Evolutionary conservation across 352 stramenopile species (phyloP), one percentile per base, ranked within the genome.

Genomic region (Pythium sukuiense): DNA sequence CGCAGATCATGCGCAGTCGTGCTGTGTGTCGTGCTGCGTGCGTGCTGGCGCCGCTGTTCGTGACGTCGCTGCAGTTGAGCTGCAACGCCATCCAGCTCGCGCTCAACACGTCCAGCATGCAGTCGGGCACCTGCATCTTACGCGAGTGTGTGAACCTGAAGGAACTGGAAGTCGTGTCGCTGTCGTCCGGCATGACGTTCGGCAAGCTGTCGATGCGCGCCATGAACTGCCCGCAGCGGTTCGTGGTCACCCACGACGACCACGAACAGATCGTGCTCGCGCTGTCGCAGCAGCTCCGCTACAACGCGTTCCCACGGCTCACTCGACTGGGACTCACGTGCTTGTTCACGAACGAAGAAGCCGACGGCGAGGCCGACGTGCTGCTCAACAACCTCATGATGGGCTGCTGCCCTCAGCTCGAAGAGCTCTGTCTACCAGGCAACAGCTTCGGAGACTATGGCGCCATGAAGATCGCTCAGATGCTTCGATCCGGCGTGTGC

Each of bases 391-490:
- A 81, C 35, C 71, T 96, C 49, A 92, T 92, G 79, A 72, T 79
- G 20, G 85, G 84, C 16, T 90, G 81, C 63, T 93, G 84, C 70
- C 87, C 87, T 39, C 72, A 80, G 39, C 74, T 96, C 18, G 75
- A 93, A 56, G 83, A 94, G 69, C 70, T 96, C 5, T 92, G 81
- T 61, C 69, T 96, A 14, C 84, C 85, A 8, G 87, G 87, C 49
- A 96, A 96, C 70, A 92, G 83, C 45, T 90, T 96, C 60, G 85
- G 85, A 2, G 87, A 96, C 73, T 93, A 92, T 35, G 87, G 87
- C 63, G 85, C 85, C 11, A 79, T 81, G 13, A 92, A 93, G 68
- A 76, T 96, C 33, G 80, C 86, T 26, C 81, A 94, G 70, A 85
- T 96, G 81, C 77, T 96, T 49, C 81, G 81, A 12, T 85, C 87